Conservation (phyloP, 2,329 filamentous ascomycete species). For the Cercospora beticola region DNA sequence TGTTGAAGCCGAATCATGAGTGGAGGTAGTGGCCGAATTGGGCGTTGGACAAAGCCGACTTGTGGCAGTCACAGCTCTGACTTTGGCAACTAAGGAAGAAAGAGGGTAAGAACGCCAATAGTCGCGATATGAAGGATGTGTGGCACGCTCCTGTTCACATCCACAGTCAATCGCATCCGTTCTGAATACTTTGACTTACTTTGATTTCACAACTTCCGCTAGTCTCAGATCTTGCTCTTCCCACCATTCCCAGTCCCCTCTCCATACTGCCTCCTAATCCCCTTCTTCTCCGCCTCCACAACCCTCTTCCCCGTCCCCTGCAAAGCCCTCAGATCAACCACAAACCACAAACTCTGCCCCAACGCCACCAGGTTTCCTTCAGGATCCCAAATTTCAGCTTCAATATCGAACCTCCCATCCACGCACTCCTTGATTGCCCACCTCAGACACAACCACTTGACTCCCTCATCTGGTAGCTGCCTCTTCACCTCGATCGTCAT, state of each 20-base stretch:
- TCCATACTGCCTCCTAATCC: background rate
- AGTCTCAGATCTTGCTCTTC: conserved; percentile 13
- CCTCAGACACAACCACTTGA: conserved; percentile 25
- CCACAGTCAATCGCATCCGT: no score
- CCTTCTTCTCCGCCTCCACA: conserved; percentile 1
- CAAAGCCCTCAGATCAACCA: conserved; percentile 9
- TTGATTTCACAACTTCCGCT: no score
- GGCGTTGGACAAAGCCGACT: no score
- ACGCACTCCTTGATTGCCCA: conserved; percentile 23
- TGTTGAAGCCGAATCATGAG: background rate
- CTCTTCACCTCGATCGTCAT: conserved; percentile 27
- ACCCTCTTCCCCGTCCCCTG: background rate
- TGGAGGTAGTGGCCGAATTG: background rate
- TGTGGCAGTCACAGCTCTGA: no score
- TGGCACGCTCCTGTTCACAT: no score
- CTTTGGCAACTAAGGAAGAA: no score
- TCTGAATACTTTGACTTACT: no score
- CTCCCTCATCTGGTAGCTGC: conserved; percentile 22
- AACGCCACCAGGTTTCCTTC: conserved; percentile 20
- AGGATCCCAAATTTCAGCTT: conserved; percentile 26
- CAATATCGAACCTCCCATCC: conserved; percentile 27
- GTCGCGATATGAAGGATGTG: no score
- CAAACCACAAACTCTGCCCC: conserved; percentile 21
- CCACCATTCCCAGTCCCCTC: no score
- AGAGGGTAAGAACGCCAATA: no score